Evolutionary conservation across 768 basidiomycete genomes (phyloP), one percentile per base, ranked within the genome.

Genomic region (Naganishia onofrii): DNA sequence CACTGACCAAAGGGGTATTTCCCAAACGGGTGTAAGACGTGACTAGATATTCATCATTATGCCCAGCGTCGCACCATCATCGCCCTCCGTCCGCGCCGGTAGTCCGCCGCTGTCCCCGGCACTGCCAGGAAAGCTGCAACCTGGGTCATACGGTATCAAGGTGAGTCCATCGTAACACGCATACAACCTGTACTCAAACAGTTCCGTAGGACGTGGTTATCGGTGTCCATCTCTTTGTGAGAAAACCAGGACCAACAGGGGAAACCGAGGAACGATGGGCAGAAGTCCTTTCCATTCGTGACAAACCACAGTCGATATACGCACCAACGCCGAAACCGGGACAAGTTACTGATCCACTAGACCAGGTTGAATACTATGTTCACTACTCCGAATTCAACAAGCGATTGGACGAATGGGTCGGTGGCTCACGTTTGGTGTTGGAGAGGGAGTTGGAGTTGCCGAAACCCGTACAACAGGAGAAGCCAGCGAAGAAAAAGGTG

Each of bases 371-470:
- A 81, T 98, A 88, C 84, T 99, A 98, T 77, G 92, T 98, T 23
- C 96, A 99, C 78, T 99, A 95, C 89, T 93, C 97, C 75, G 88
- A 92, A 73, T 98, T 97, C 86, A 99, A 99, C 84, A 99, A 99
- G 81, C 93, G 96, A 72, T 84, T 98, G 48, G 96, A 99, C 79
- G 96, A 96, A 67, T 99, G 96, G 96, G 89, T 99, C 28, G 83
- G 90, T 17, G 92, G 91, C 19, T 89, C 90, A 0, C 87, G 95
- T 48, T 86, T 99, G 68, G 86, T 98, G 51, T 84, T 94, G 54
- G 85, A 83, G 70, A 86, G 89, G 73, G 93, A 96, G 77, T 85
- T 99, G 73, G 93, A 98, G 81, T 95, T 92, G 93, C 95, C 96
- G 2, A 73, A 79, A 17, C 72, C 81, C 0, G 71, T 75, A 70